These are phyloP conservation scores for Pythium monospermum DNA, from an alignment of 352 stramenopile genomes.

Conservation along the genomic window DNA sequence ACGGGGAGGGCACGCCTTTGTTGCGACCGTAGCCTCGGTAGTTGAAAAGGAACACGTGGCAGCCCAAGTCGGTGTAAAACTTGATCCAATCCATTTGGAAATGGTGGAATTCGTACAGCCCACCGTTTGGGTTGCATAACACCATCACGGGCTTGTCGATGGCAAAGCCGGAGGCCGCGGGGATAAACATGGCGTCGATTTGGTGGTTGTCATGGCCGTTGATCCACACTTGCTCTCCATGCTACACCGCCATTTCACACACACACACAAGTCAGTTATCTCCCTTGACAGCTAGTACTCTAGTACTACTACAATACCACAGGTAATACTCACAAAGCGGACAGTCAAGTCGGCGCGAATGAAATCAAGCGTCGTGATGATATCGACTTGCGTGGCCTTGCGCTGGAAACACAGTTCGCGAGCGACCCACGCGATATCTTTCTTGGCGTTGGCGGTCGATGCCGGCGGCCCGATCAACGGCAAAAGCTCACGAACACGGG, in stretches of 20 bases:
- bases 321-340: constrained; percentile 69
- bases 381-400: constrained; percentile 36
- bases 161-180: constrained; percentile 29
- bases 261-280: too few relatives aligned
- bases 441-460: constrained; percentile 10
- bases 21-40: constrained; percentile 84
- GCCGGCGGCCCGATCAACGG: constrained; percentile 21
- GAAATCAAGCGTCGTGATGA: constrained; percentile 70
- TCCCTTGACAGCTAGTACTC: too few relatives aligned
- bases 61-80: constrained; percentile 79
- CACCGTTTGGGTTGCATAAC: constrained; percentile 83
- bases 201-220: constrained; percentile 43
- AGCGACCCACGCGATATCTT: constrained; percentile 45
- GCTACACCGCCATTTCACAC: constrained; percentile 30
- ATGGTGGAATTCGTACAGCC: constrained; percentile 84
- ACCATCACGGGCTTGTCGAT: constrained; percentile 49
- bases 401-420: constrained; percentile 51
- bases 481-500: constrained; percentile 13
- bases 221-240: constrained; percentile 82
- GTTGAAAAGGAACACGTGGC: constrained; percentile 83
- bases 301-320: too few relatives aligned
- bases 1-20: constrained; percentile 50
- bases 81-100: constrained; percentile 88
- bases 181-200: constrained; percentile 81
- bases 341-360: constrained; percentile 75